These are phyloP conservation scores for Didymosphaeria variabile DNA, from an alignment of 2,329 filamentous ascomycete genomes.

Conservation along the genomic window DNA sequence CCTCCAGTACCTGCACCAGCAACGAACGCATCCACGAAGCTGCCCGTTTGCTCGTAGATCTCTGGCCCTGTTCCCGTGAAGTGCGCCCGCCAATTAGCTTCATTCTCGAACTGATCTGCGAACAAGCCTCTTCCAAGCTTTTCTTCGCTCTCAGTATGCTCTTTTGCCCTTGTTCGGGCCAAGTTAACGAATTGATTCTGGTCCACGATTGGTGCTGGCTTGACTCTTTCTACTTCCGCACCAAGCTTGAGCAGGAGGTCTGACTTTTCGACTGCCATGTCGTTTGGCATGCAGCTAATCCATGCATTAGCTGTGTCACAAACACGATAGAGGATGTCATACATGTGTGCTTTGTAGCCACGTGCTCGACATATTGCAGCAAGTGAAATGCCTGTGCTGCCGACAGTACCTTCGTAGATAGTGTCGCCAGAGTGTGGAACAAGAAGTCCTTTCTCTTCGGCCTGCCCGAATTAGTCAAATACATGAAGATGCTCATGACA, in stretches of 20 bases:
- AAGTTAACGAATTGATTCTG: slow-evolving; percentile 94
- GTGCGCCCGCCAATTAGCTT: slow-evolving; percentile 89
- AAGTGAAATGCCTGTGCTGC: slow-evolving; percentile 94
- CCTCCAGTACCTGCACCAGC: slow-evolving; percentile 94
- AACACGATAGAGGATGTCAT: slow-evolving; percentile 34
- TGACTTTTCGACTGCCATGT: slow-evolving; percentile 88
- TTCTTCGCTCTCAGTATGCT: slow-evolving; percentile 69
- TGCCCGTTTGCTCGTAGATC: slow-evolving; percentile 80
- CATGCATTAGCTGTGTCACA: slow-evolving; percentile 19
- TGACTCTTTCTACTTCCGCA: slow-evolving; percentile 89
- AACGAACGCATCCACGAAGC: slow-evolving; percentile 83
- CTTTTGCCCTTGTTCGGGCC: slow-evolving; percentile 76
- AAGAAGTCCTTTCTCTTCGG: slow-evolving; percentile 80
- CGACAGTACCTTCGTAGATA: slow-evolving; percentile 97
- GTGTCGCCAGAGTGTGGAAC: slow-evolving; percentile 85
- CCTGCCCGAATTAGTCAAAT: slow-evolving; percentile 55
- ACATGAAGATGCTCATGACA: background rate
- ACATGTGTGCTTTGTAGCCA: slow-evolving; percentile 92
- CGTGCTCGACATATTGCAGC: slow-evolving; percentile 86
- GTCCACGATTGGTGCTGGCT: slow-evolving; percentile 92
- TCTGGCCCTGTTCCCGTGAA: slow-evolving; percentile 86
- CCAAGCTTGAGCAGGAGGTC: slow-evolving; percentile 88
- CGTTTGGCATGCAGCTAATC: slow-evolving; percentile 85
- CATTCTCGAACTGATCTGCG: slow-evolving; percentile 94
- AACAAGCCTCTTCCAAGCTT: slow-evolving; percentile 84